These are phyloP conservation scores for Melanomma pulvis-pyrius DNA, from an alignment of 495 filamentous ascomycete genomes.

Conservation along the genomic window DNA sequence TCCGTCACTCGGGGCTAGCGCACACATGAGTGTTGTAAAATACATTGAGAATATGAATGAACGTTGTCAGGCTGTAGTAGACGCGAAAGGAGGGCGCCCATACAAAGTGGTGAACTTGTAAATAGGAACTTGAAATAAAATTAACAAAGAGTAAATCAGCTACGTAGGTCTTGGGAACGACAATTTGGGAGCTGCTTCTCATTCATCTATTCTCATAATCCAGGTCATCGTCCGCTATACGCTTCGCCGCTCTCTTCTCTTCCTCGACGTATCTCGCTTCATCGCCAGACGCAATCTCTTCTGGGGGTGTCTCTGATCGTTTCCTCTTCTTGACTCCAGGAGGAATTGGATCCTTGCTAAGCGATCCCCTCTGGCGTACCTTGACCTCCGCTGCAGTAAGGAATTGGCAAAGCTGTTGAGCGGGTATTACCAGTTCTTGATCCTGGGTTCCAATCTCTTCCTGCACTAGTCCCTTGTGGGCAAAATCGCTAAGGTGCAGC, in stretches of 20 bases:
- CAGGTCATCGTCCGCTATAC: conserved; percentile 6
- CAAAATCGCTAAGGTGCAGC: conserved; percentile 13
- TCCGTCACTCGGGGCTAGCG: too few relatives aligned
- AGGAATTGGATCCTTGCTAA: conserved; percentile 9
- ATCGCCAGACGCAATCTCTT: conserved; percentile 12
- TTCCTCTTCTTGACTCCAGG: conserved; percentile 14
- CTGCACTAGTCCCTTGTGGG: too few relatives aligned
- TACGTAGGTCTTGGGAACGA: too few relatives aligned
- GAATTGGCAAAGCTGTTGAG: conserved; percentile 13
- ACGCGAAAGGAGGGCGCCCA: too few relatives aligned
- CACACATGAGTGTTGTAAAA: too few relatives aligned
- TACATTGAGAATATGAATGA: too few relatives aligned
- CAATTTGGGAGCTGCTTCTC: too few relatives aligned
- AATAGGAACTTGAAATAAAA: too few relatives aligned
- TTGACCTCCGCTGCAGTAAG: conserved; percentile 8
- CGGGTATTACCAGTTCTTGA: conserved; percentile 1
- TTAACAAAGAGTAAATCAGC: too few relatives aligned
- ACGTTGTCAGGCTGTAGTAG: too few relatives aligned
- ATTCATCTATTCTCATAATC: conserved; percentile 3
- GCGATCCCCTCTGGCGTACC: conserved; percentile 1
- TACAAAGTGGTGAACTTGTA: too few relatives aligned
- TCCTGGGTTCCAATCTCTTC: background rate
- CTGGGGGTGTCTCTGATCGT: conserved; percentile 12
- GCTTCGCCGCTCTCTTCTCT: too few relatives aligned
- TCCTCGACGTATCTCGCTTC: conserved; percentile 14